These are phyloP conservation scores for Botrytis aclada DNA, from an alignment of 2,329 filamentous ascomycete species.

Conservation along the genomic window DNA sequence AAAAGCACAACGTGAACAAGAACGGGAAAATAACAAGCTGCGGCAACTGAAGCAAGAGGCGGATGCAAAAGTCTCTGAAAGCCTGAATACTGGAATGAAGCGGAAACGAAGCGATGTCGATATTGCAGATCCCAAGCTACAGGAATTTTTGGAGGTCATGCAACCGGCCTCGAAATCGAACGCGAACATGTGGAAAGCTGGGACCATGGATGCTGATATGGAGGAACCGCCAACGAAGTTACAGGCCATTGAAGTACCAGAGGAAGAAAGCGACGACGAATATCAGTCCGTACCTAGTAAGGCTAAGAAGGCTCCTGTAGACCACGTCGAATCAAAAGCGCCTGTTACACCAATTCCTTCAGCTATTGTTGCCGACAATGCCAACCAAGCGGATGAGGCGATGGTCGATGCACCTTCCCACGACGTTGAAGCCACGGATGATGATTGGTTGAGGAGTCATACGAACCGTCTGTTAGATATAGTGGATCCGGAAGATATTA, in stretches of 20 bases:
- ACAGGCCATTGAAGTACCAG: constrained; percentile 44
- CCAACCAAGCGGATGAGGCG: constrained; percentile 20
- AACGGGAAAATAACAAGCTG: constrained; percentile 31
- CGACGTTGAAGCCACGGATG: constrained; percentile 44
- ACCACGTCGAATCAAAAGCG: constrained; percentile 6
- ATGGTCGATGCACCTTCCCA: constrained; percentile 15
- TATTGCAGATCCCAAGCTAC: constrained; percentile 71
- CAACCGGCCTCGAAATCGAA: constrained; percentile 62
- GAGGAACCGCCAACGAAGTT: constrained; percentile 44
- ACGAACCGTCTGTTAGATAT: constrained; percentile 85
- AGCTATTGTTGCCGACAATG: constrained; percentile 27
- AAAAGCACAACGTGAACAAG: constrained; percentile 40
- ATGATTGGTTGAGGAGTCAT: constrained; percentile 87
- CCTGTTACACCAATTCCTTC: constrained; percentile 14
- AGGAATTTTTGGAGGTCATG: constrained; percentile 85
- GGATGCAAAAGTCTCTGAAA: constrained; percentile 35
- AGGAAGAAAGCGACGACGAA: constrained; percentile 68
- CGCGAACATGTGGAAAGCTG: constrained; percentile 60
- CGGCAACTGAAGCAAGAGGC: constrained; percentile 25
- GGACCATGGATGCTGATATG: constrained; percentile 42
- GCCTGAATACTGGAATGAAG: constrained; percentile 50
- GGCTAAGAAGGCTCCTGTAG: constrained; percentile 38
- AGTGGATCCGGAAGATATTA: constrained; percentile 52
- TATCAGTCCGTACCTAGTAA: constrained; percentile 65
- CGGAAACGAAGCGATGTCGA: constrained; percentile 61